A percentile compares a stretch with the other conserved stretches of the same genome.
Conservation (phyloP, 2,329 filamentous ascomycete species). For the Trichothecium sympodiale region DNA sequence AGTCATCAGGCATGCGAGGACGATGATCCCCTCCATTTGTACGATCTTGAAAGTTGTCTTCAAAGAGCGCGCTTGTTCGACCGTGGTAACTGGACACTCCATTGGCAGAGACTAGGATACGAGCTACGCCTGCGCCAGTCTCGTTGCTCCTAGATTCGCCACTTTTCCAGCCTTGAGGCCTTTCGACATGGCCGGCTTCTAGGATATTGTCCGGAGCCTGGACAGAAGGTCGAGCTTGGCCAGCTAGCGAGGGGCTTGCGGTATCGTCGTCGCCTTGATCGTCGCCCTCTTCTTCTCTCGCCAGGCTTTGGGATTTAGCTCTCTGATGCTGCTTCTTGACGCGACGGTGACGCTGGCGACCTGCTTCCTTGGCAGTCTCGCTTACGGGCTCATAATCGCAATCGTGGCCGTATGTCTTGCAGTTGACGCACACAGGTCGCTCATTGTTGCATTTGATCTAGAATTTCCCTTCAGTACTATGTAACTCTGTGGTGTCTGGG, state of each 20-base stretch:
- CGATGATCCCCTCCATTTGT: constrained; percentile 6
- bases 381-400: constrained; percentile 28
- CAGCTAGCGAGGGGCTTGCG: too few relatives aligned
- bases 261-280: too few relatives aligned
- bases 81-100: constrained; percentile 35
- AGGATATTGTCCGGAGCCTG: constrained; percentile 1
- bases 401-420: constrained; percentile 29
- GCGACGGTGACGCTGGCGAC: constrained; percentile 6
- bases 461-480: background rate
- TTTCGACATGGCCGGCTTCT: constrained; percentile 12
- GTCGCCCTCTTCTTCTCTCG: constrained; percentile 5
- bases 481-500: background rate
- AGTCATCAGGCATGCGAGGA: constrained; percentile 21
- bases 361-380: constrained; percentile 12
- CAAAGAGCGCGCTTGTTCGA: constrained; percentile 35
- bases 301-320: constrained; percentile 2
- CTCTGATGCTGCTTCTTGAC: constrained; percentile 3
- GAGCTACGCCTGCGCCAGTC: constrained; percentile 18
- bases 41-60: constrained; percentile 19
- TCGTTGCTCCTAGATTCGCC: too few relatives aligned
- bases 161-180: background rate
- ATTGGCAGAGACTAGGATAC: constrained; percentile 27
- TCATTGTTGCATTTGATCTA: constrained; percentile 39
- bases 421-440: constrained; percentile 32
- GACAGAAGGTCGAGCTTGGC: background rate